These are phyloP conservation scores for Rhizomucor miehei DNA, from an alignment of 371 early-diverging fungal genomes.

Conservation along the genomic window DNA sequence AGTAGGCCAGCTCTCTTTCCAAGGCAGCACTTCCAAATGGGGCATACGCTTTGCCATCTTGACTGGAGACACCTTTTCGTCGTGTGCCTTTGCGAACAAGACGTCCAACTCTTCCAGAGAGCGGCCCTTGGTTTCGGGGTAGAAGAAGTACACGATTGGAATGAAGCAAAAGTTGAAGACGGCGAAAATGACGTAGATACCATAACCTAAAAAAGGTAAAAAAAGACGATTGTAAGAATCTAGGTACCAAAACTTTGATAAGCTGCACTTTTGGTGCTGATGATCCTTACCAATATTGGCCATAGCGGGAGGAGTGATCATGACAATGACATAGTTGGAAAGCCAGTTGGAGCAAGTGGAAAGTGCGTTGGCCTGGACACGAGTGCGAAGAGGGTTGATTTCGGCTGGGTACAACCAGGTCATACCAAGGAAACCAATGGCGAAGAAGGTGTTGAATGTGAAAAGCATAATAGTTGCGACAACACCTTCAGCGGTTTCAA, in stretches of 20 bases:
- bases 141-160: slow-evolving; percentile 46
- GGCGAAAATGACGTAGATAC: slow-evolving; percentile 44
- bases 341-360: slow-evolving; percentile 63
- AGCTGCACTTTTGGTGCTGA: too few species aligned
- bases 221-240: background rate
- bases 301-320: slow-evolving; percentile 25
- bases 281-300: slow-evolving; percentile 29
- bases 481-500: slow-evolving; percentile 14
- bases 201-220: slow-evolving; percentile 6
- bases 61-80: slow-evolving; percentile 14
- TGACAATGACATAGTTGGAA: slow-evolving; percentile 36
- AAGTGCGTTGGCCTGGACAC: slow-evolving; percentile 28
- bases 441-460: slow-evolving; percentile 50
- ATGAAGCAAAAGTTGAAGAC: slow-evolving; percentile 25
- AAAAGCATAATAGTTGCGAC: slow-evolving; percentile 37
- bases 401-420: slow-evolving; percentile 52
- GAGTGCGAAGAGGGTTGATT: slow-evolving; percentile 37
- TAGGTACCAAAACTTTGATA: slow-evolving; percentile 21
- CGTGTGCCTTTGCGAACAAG: slow-evolving; percentile 27
- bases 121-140: slow-evolving; percentile 77
- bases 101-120: slow-evolving; percentile 58
- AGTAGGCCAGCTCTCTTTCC: slow-evolving; percentile 11
- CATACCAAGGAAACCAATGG: slow-evolving; percentile 61
- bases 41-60: slow-evolving; percentile 15
- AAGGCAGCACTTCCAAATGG: slow-evolving; percentile 10